These are phyloP conservation scores for Ophiosphaerella korrae DNA, from an alignment of 2,329 filamentous ascomycete species.

Conservation along the genomic window DNA sequence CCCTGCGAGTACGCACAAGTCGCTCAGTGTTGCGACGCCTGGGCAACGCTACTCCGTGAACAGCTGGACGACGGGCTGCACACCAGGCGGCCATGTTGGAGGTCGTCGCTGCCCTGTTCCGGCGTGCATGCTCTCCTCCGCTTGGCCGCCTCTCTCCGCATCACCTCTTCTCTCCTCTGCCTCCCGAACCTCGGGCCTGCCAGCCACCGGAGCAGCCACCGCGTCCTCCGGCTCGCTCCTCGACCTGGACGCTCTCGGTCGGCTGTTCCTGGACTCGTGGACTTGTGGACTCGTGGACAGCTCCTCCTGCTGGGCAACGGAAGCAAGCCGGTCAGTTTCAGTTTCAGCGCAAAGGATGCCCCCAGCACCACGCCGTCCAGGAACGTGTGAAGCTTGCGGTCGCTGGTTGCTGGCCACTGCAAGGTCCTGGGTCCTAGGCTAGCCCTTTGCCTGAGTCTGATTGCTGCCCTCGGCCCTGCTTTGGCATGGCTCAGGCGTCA, in stretches of 20 bases:
- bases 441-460: slow-evolving; percentile 4
- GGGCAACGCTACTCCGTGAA: slow-evolving; percentile 16
- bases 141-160: slow-evolving; percentile 27
- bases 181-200: slow-evolving; percentile 22
- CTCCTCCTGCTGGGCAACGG: not conserved
- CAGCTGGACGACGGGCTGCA: slow-evolving; percentile 6
- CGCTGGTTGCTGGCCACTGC: not conserved
- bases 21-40: slow-evolving; percentile 8
- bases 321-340: slow-evolving; percentile 21
- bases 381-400: slow-evolving; percentile 34
- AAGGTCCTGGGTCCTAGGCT: not conserved
- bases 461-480: no score
- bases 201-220: slow-evolving; percentile 16
- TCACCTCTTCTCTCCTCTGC: not conserved
- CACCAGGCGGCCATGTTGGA: slow-evolving; percentile 34
- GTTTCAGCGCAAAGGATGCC: slow-evolving; percentile 26
- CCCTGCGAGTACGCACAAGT: slow-evolving; percentile 24
- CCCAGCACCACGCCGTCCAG: slow-evolving; percentile 24
- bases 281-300: not conserved
- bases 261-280: slow-evolving; percentile 17
- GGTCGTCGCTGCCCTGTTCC: slow-evolving; percentile 20
- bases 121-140: slow-evolving; percentile 18
- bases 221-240: slow-evolving; percentile 4
- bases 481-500: slow-evolving; percentile 9
- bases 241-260: slow-evolving; percentile 6